These are phyloP conservation scores for Suhomyces yuchorum DNA, from an alignment of 1,139 yeast species.

Conservation along the genomic window DNA sequence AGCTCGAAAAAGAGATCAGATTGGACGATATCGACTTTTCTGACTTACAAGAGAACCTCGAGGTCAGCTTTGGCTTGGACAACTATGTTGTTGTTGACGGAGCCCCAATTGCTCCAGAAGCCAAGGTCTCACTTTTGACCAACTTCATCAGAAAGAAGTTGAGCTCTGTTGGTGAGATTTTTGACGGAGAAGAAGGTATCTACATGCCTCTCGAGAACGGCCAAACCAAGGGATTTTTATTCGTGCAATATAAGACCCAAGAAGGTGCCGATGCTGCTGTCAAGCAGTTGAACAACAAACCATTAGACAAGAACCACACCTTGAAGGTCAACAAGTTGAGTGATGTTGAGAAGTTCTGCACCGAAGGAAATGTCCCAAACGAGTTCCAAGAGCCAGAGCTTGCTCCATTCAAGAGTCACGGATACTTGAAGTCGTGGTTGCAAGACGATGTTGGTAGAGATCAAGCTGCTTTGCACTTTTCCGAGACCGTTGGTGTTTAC, in stretches of 20 bases:
- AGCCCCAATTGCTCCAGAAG: constrained; percentile 91
- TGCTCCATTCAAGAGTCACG: constrained; percentile 71
- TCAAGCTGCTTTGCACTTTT: constrained; percentile 79
- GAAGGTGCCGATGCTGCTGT: constrained; percentile 79
- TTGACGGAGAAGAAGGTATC: constrained; percentile 68
- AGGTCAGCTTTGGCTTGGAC: constrained; percentile 65
- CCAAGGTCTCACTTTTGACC: constrained; percentile 79
- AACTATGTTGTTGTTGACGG: constrained; percentile 89
- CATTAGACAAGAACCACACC: constrained; percentile 91
- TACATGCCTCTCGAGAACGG: constrained; percentile 82
- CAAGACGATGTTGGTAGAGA: constrained; percentile 89
- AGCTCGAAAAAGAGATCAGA: constrained; percentile 46
- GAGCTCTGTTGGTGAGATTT: constrained; percentile 65
- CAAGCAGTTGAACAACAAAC: constrained; percentile 80
- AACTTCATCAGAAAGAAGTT: constrained; percentile 86
- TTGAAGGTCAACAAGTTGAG: constrained; percentile 78
- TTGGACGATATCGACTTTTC: constrained; percentile 76
- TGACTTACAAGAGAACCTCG: constrained; percentile 79
- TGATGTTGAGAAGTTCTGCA: constrained; percentile 83
- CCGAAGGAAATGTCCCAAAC: constrained; percentile 62
- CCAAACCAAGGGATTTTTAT: constrained; percentile 83
- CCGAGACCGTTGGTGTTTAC: constrained; percentile 79
- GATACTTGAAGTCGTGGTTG: constrained; percentile 88
- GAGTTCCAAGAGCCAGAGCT: constrained; percentile 72
- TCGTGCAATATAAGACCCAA: constrained; percentile 75